Evolutionary conservation across 164 flowering plant genomes (phyloP), one percentile per base, ranked within the genome.

Genomic region (Buxus sempervirens): DNA sequence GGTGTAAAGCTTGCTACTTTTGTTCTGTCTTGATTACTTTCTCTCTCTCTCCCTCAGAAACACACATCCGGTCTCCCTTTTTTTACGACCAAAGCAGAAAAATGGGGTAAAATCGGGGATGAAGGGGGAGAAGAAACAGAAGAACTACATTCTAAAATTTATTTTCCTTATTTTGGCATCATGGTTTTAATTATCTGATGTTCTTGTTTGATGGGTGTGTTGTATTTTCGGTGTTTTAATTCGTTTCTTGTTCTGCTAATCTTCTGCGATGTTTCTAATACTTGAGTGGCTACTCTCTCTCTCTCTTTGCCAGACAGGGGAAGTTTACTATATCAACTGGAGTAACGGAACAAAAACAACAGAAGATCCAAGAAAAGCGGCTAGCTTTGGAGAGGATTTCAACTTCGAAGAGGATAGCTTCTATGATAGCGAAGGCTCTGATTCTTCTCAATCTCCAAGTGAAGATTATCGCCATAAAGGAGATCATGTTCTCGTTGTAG

Each of bases 321-420:
- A 92, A 78, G 67, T 90, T 62, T 95, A 95, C 63, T 95, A 84
- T 74, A 82, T 88, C 59, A 88, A 95, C 75, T 88, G 96, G 96
- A 77, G 83, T 27, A 88, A 76, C 6, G 97, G 97, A 3, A 82
- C 76, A 85, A 91, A 84, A 75, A 79, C 81, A 13, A 88, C 69
- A 56, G 90, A 86, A 54, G 97, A 90, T 80, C 98, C 97, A 1
- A 80, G 98, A 61, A 70, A 58, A 41, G 27, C 38, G 27, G 18
- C 64, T 24, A 23, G 82, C 55, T 21, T 70, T 61, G 65, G 62
- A 15, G 82, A 62, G 25, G 84, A 74, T 55, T 78, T 63, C 49
- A 75, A 78, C 36, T 76, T 51, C 1, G 89, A 83, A 1, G 89
- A 80, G 1, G 82, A 77, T 41, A 76, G 82, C 74, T 78, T 79